phyloP scores from a whole-genome alignment of 169 alveolate species.

The Babesia divergens region DNA sequence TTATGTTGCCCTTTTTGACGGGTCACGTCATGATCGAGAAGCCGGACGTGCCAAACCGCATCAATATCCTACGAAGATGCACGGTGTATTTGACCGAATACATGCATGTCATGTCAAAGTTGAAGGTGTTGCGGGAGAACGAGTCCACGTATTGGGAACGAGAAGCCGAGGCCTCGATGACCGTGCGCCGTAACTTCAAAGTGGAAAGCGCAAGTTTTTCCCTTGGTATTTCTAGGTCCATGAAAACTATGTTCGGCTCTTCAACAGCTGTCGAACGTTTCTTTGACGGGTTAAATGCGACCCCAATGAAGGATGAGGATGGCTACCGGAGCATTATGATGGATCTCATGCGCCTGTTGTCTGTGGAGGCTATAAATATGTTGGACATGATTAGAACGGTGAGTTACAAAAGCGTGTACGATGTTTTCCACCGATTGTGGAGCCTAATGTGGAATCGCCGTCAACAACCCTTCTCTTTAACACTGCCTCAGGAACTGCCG shows the following conservation, averaged over 20 bases:
- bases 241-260: slow-evolving; percentile 13
- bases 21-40: slow-evolving; percentile 47
- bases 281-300: background rate
- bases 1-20: slow-evolving; percentile 48
- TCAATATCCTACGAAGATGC: slow-evolving; percentile 13
- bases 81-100: slow-evolving; percentile 38
- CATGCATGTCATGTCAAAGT: slow-evolving; percentile 16
- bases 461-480: too few species aligned
- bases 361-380: slow-evolving; percentile 27
- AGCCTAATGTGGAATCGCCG: too few species aligned
- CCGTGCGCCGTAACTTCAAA: slow-evolving; percentile 13
- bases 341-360: slow-evolving; percentile 23
- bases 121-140: slow-evolving; percentile 1
- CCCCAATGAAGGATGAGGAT: slow-evolving; percentile 13
- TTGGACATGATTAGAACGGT: slow-evolving; percentile 38
- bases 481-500: slow-evolving; percentile 39
- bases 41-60: slow-evolving; percentile 37
- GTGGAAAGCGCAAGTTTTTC: slow-evolving; percentile 11
- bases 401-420: background rate
- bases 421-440: background rate
- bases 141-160: slow-evolving; percentile 20
- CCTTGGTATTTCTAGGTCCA: background rate
- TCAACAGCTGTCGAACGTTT: slow-evolving; percentile 11
- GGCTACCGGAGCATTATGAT: slow-evolving; percentile 8
- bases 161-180: background rate